Percentiles rank a stretch among this genome's conserved stretches.
These are phyloP conservation scores for Allium sativum DNA, from an alignment of 106 monocot species.

Conservation along the genomic window DNA sequence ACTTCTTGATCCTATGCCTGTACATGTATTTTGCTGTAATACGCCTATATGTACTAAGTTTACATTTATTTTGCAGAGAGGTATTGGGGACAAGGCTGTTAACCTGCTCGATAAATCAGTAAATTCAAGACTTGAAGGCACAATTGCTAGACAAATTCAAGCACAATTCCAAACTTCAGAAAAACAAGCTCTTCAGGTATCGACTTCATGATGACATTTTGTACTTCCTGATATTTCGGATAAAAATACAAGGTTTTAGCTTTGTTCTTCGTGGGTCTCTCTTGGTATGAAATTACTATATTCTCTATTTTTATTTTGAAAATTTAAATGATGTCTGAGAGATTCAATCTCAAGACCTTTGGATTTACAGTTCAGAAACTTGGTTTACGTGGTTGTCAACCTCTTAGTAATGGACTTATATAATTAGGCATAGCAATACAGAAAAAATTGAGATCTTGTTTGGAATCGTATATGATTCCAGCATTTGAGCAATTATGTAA, in stretches of 20 bases:
- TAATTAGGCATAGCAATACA: constrained; percentile 18
- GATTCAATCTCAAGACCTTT: no score
- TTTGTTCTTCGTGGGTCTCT: no score
- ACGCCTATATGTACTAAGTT: no score
- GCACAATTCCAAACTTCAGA: constrained; percentile 83
- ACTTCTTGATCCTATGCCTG: not conserved
- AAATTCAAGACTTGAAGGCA: constrained; percentile 73
- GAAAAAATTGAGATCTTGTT: constrained; percentile 56
- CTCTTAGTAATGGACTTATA: constrained; percentile 5
- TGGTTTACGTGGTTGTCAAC: no score
- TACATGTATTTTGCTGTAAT: not conserved
- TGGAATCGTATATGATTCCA: constrained; percentile 76
- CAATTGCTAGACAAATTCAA: constrained; percentile 83
- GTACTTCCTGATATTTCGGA: no score
- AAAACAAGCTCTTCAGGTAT: constrained; percentile 88
- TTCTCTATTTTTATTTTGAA: no score
- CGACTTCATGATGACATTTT: not conserved
- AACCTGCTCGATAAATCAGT: constrained; percentile 81
- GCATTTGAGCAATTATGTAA: constrained; percentile 91
- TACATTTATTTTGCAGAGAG: constrained; percentile 50
- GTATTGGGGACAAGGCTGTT: constrained; percentile 77
- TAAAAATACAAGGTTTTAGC: no score
- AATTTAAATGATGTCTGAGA: no score
- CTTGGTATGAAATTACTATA: not conserved
- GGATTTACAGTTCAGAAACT: no score